Percentiles rank a stretch among this genome's conserved stretches.
Conservation (phyloP, 495 filamentous ascomycete genomes). For the Talaromyces adpressus region DNA sequence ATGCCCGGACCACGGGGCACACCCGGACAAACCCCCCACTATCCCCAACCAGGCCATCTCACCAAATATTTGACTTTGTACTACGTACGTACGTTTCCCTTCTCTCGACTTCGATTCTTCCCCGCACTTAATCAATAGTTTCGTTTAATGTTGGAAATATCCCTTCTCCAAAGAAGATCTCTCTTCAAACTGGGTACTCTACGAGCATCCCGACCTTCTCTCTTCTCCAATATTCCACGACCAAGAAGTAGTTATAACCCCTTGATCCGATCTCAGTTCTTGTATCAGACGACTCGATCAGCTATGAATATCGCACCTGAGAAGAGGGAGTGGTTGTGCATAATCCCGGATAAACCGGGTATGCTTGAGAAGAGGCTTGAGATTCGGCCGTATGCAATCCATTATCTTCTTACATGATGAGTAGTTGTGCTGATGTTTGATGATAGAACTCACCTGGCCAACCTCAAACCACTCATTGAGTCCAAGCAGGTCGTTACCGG, state of each 20-base stretch:
- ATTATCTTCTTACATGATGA: neutral
- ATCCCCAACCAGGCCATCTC: neutral
- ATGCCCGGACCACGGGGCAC: neutral
- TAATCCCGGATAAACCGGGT: constrained; percentile 70
- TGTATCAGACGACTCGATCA: constrained; percentile 3
- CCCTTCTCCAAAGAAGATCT: neutral
- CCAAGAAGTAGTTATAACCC: neutral
- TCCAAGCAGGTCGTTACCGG: constrained; percentile 27
- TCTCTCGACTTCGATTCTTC: neutral
- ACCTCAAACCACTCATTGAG: constrained; percentile 27
- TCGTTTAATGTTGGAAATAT: neutral
- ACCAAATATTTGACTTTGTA: neutral
- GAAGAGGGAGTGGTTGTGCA: constrained; percentile 77
- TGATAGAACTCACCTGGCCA: constrained; percentile 19
- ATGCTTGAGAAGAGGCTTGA: constrained; percentile 61
- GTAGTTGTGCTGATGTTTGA: neutral
- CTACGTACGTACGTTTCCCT: neutral
- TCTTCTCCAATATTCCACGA: neutral
- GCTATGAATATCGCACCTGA: constrained; percentile 28
- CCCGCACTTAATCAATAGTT: neutral
- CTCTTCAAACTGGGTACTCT: constrained; percentile 2
- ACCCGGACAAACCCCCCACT: neutral
- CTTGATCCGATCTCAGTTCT: neutral
- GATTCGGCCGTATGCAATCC: constrained; percentile 56
- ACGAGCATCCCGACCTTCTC: neutral